Percentiles rank a stretch among this genome's conserved stretches.
These are phyloP conservation scores for Alternaria postmessia DNA, from an alignment of 2,329 filamentous ascomycete species.

Conservation along the genomic window DNA sequence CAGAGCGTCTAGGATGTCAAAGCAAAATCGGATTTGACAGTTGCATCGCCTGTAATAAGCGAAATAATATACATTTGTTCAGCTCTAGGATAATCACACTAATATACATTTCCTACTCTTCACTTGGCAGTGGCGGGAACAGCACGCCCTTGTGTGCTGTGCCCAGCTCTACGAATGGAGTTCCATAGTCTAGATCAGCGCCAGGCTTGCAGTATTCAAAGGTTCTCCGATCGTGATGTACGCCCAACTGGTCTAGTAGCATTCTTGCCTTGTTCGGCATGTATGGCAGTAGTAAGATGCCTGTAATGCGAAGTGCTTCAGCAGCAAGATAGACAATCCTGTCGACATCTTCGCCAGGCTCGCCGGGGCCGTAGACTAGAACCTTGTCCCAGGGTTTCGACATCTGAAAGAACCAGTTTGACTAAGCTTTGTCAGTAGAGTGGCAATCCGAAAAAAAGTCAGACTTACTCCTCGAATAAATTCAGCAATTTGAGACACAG, in stretches of 20 bases:
- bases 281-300: constrained; percentile 88
- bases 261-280: constrained; percentile 80
- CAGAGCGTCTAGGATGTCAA: neutral
- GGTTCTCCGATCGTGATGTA: constrained; percentile 67
- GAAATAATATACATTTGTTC: neutral
- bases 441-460: neutral
- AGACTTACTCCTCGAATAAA: constrained; percentile 40
- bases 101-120: constrained; percentile 22
- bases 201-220: constrained; percentile 70
- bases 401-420: constrained; percentile 72
- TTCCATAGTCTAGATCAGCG: constrained; percentile 75
- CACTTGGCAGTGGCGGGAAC: constrained; percentile 57
- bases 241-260: constrained; percentile 80
- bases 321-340: constrained; percentile 71
- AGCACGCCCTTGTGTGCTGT: constrained; percentile 57
- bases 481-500: constrained; percentile 35
- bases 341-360: constrained; percentile 44
- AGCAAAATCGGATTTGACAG: neutral
- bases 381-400: constrained; percentile 73
- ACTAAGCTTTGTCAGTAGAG: constrained; percentile 51
- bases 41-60: neutral
- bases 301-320: constrained; percentile 79
- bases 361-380: constrained; percentile 44
- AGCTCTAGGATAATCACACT: neutral
- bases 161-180: constrained; percentile 51